These are phyloP conservation scores for Kluyveromyces nonfermentans DNA, from an alignment of 805 yeast genomes.

Conservation along the genomic window DNA sequence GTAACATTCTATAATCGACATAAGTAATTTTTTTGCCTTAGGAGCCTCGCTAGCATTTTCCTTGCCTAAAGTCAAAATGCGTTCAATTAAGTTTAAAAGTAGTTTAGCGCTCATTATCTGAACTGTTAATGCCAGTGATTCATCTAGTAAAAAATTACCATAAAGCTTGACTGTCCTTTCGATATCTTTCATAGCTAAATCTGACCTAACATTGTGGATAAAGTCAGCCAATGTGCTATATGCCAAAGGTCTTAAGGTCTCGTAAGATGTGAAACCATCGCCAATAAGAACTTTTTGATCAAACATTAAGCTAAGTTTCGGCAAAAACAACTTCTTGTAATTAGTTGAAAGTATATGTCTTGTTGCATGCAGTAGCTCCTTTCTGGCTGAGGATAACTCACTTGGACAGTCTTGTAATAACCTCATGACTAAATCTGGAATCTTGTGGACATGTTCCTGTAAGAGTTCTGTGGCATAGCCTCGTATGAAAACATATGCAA, in stretches of 20 bases:
- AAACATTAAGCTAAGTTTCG: slow-evolving; percentile 75
- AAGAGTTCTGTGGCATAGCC: slow-evolving; percentile 65
- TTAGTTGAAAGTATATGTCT: slow-evolving; percentile 92
- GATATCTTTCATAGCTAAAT: slow-evolving; percentile 71
- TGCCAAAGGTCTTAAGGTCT: slow-evolving; percentile 85
- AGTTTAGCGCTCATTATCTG: slow-evolving; percentile 96
- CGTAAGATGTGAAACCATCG: slow-evolving; percentile 84
- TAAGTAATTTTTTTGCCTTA: slow-evolving; percentile 55
- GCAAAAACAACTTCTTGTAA: slow-evolving; percentile 69
- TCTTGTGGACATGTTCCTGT: slow-evolving; percentile 44
- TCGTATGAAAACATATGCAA: slow-evolving; percentile 85
- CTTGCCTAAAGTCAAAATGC: slow-evolving; percentile 59
- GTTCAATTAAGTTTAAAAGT: slow-evolving; percentile 76
- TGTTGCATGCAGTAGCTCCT: slow-evolving; percentile 87
- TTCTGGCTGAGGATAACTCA: slow-evolving; percentile 82
- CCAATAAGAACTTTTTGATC: slow-evolving; percentile 86
- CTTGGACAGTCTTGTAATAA: slow-evolving; percentile 92
- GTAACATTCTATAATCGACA: slow-evolving; percentile 81
- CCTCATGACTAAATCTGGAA: slow-evolving; percentile 82
- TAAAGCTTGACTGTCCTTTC: slow-evolving; percentile 81
- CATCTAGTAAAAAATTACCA: slow-evolving; percentile 72
- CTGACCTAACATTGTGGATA: slow-evolving; percentile 82
- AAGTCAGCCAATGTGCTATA: slow-evolving; percentile 94
- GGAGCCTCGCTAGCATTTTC: slow-evolving; percentile 65
- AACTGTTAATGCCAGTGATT: slow-evolving; percentile 73